A percentile compares a stretch with the other conserved stretches of the same genome.
phyloP scores from a whole-genome alignment of 106 monocot genomes.

The Acanthochlamys bracteata region DNA sequence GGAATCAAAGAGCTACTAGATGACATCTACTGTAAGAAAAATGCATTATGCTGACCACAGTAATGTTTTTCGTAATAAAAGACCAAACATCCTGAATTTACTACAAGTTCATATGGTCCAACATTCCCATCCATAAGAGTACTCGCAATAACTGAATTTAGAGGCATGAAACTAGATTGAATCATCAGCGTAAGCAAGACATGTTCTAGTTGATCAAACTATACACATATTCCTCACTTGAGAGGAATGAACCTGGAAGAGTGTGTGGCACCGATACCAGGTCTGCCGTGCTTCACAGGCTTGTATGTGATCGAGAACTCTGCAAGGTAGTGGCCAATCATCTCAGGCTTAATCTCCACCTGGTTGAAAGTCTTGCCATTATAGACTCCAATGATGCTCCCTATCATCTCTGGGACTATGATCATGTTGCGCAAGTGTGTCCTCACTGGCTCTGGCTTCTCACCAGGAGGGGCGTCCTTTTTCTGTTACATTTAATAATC shows the following conservation, averaged over 20 bases:
- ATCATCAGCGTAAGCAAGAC: no score
- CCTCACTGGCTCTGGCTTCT: slow-evolving; percentile 50
- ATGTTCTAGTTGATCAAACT: no score
- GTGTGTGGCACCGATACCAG: slow-evolving; percentile 56
- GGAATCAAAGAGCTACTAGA: no score
- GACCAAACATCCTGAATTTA: no score
- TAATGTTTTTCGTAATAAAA: no score
- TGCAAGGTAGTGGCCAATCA: slow-evolving; percentile 49
- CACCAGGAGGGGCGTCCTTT: slow-evolving; percentile 32
- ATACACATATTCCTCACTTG: slow-evolving; percentile 18
- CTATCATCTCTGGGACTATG: slow-evolving; percentile 47
- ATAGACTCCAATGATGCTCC: slow-evolving; percentile 50
- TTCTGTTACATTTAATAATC: slow-evolving; percentile 16
- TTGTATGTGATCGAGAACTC: slow-evolving; percentile 51
- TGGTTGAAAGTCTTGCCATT: slow-evolving; percentile 54
- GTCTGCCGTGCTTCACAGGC: slow-evolving; percentile 52
- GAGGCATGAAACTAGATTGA: no score
- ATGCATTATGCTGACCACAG: no score
- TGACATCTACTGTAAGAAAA: no score
- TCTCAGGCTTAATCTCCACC: slow-evolving; percentile 54
- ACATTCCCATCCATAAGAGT: no score
- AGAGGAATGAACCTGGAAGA: slow-evolving; percentile 61
- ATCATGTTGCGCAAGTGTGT: slow-evolving; percentile 50
- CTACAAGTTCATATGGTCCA: no score
- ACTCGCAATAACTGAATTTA: no score